phyloP scores from a whole-genome alignment of 169 alveolate genomes.

The Amoebophrya sp. region DNA sequence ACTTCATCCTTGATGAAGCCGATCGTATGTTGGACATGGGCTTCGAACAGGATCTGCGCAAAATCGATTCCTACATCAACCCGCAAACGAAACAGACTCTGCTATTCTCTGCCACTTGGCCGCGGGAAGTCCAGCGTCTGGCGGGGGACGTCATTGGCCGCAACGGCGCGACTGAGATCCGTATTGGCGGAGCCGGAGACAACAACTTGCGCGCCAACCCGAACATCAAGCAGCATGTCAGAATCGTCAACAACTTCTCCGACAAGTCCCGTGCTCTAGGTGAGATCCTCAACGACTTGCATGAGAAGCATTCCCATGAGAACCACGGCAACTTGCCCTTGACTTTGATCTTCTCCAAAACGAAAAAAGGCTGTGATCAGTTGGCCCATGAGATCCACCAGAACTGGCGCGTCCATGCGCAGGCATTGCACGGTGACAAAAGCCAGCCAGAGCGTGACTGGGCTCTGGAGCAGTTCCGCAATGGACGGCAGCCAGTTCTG shows the following conservation, averaged over 20 bases:
- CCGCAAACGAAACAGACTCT: slow-evolving; percentile 64
- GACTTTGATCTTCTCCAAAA: slow-evolving; percentile 63
- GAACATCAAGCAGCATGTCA: slow-evolving; percentile 64
- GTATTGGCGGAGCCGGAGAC: slow-evolving; percentile 64
- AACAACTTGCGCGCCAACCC: slow-evolving; percentile 70
- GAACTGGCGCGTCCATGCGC: slow-evolving; percentile 61
- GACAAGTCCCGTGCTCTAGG: slow-evolving; percentile 54
- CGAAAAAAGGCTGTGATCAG: slow-evolving; percentile 63
- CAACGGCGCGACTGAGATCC: background rate
- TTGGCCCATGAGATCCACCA: slow-evolving; percentile 69
- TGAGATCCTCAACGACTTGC: slow-evolving; percentile 49
- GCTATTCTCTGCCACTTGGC: slow-evolving; percentile 95
- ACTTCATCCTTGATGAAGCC: slow-evolving; percentile 94
- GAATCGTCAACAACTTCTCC: slow-evolving; percentile 59
- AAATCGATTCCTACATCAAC: background rate
- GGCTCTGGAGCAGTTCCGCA: slow-evolving; percentile 58
- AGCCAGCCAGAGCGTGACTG: slow-evolving; percentile 65
- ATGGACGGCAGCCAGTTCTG: slow-evolving; percentile 80
- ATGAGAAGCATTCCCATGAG: too few relatives aligned
- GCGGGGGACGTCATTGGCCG: slow-evolving; percentile 64
- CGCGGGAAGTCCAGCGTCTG: slow-evolving; percentile 83
- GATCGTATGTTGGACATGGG: slow-evolving; percentile 98
- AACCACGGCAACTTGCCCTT: slow-evolving; percentile 50
- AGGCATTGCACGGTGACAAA: slow-evolving; percentile 84
- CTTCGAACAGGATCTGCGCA: slow-evolving; percentile 77